Base-by-base conservation (phyloP, 1,284 basidiomycete genomes). In the Volvariella surrecta region DNA sequence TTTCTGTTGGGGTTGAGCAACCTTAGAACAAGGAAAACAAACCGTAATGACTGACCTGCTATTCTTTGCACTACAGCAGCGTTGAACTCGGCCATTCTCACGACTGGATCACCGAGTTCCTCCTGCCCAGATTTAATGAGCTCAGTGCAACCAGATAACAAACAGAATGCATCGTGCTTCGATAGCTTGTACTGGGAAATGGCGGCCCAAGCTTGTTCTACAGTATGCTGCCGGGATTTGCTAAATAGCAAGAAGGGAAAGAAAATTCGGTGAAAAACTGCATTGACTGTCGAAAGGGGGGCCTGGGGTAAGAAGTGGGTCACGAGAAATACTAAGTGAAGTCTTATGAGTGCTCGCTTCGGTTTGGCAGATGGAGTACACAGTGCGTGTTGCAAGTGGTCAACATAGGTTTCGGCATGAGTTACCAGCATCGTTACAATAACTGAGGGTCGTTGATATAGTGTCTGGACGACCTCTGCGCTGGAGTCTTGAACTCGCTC, bases 221-320 rank as follows among this genome's bases (percentile, higher is more conserved):
- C 69, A 0, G 78, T 80, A 52, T 76, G 79, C 48, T 80, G 74
- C 38, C 78, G 72, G 3, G 81, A 63, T 54, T 86, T 87, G 3
- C 82, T 82, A 48, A 77, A 81, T 10, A 94, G 60, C 15, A 94
- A 61, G 52, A 79, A 77, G 0, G 86, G 84, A 55, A 89, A 84
- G 39, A 93, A 59, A 1, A 85, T 58, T 16, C 64, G 59, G 51
- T 79, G 66, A 50, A 89, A 79, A 7, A 84, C 61, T 3, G 68
- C 57, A 19, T 70, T 58, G 9, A 62, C 53, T 0, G 63, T 45
- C 0, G 64, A 59, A 0, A 68, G 54, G 38, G 70, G 51, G 0
- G 55, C 52, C 3, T 55, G 48, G 15, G 46, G 46, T 45, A 58
- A 62, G 44, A 85, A 73, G 19, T 77, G 62, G 0, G 66, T 59